These are phyloP conservation scores for Thymus quinquecostatus DNA, from an alignment of 257 asterid species.

Conservation along the genomic window DNA sequence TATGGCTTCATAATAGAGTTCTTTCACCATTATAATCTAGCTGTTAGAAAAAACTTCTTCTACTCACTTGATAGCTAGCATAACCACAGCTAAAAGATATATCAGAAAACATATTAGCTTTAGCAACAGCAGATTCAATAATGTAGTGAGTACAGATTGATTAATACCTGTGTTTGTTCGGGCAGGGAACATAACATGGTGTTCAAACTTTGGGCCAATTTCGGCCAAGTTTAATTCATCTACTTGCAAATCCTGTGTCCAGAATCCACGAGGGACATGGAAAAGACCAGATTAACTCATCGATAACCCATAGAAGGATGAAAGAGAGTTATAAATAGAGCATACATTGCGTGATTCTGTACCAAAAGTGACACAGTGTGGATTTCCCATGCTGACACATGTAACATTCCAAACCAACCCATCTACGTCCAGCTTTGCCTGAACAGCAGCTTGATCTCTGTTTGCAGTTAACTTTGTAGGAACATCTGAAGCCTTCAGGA, in stretches of 20 bases:
- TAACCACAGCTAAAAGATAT: not conserved
- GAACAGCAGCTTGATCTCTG: constrained; percentile 65
- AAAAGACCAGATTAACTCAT: not conserved
- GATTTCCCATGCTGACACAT: constrained; percentile 95
- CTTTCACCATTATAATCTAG: not conserved
- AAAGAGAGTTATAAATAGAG: not conserved
- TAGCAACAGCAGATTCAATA: not conserved
- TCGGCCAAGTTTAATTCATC: constrained; percentile 74
- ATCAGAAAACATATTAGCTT: not conserved
- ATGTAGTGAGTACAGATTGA: constrained; percentile 19
- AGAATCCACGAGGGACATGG: not conserved
- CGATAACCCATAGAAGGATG: not conserved
- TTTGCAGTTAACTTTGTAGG: constrained; percentile 79
- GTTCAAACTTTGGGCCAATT: constrained; percentile 90
- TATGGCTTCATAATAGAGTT: not conserved
- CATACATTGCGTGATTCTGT: constrained; percentile 53
- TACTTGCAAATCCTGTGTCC: constrained; percentile 66
- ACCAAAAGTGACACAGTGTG: constrained; percentile 79
- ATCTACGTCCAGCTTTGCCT: constrained; percentile 59
- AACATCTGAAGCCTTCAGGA: constrained; percentile 84
- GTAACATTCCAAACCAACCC: constrained; percentile 75
- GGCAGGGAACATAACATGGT: constrained; percentile 78
- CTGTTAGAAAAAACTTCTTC: not conserved
- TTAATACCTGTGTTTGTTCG: constrained; percentile 86
- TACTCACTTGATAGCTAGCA: constrained; percentile 3